These are phyloP conservation scores for Astragalus glycyphyllos DNA, from an alignment of 306 rosid species.

Conservation along the genomic window DNA sequence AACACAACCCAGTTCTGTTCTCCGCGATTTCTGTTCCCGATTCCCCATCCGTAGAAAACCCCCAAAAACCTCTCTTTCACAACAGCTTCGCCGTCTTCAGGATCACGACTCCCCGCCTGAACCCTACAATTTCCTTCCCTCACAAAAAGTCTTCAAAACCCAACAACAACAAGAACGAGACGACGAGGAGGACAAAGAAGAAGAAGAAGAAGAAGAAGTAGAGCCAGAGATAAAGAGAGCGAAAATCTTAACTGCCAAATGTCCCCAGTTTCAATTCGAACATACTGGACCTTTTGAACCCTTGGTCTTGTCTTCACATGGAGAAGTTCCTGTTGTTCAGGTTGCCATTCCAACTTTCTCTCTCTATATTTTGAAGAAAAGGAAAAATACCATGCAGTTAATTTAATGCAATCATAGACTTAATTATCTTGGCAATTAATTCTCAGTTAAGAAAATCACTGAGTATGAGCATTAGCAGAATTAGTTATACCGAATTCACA, in stretches of 20 bases:
- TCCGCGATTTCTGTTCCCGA: slow-evolving; percentile 41
- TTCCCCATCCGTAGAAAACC: slow-evolving; percentile 62
- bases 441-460: not conserved
- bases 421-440: not conserved
- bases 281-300: slow-evolving; percentile 79
- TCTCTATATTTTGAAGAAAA: too few species aligned
- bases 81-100: slow-evolving; percentile 75
- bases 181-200: slow-evolving; percentile 41
- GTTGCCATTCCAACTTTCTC: slow-evolving; percentile 42
- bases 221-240: slow-evolving; percentile 44
- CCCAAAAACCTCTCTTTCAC: slow-evolving; percentile 77
- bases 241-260: slow-evolving; percentile 41
- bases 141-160: slow-evolving; percentile 2
- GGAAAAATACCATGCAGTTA: too few species aligned
- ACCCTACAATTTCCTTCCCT: slow-evolving; percentile 35
- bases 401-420: slow-evolving; percentile 20
- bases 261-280: slow-evolving; percentile 66
- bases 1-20: slow-evolving; percentile 42
- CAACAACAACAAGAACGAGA: not conserved
- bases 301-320: slow-evolving; percentile 61
- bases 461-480: not conserved
- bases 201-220: slow-evolving; percentile 45
- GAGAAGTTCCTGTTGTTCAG: slow-evolving; percentile 66
- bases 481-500: not conserved
- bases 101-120: slow-evolving; percentile 53